phyloP scores from a whole-genome alignment of 495 filamentous ascomycete genomes.

The Hypoxylon intermedium region DNA sequence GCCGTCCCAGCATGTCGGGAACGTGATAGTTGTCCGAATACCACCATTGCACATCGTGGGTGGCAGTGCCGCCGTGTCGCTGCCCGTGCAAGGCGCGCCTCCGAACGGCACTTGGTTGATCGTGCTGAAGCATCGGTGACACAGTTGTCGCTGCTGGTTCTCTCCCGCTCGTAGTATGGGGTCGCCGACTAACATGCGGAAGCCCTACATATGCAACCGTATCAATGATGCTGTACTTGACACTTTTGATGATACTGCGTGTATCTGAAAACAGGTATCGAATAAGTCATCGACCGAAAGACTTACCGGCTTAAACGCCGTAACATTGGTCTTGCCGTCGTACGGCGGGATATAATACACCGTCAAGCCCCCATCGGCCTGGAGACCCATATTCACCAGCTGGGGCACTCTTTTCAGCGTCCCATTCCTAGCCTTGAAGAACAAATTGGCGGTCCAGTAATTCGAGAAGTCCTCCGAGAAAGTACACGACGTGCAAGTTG shows the following conservation, averaged over 20 bases:
- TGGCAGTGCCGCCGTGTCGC: constrained; percentile 34
- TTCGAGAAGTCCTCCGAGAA: constrained; percentile 50
- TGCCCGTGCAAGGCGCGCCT: constrained; percentile 64
- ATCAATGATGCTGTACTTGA: too few species aligned
- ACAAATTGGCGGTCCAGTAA: constrained; percentile 56
- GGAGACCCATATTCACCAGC: constrained; percentile 49
- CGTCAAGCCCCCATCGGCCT: constrained; percentile 53
- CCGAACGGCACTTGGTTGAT: too few species aligned
- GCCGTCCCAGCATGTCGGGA: constrained; percentile 81
- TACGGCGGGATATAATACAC: constrained; percentile 56
- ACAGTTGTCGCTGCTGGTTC: constrained; percentile 54
- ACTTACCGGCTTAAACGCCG: constrained; percentile 41
- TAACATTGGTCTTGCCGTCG: constrained; percentile 48
- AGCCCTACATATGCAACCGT: too few species aligned
- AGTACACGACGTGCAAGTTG: constrained; percentile 49
- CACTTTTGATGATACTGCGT: too few species aligned
- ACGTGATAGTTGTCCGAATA: constrained; percentile 61
- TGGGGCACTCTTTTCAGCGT: constrained; percentile 54
- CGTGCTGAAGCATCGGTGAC: constrained; percentile 69
- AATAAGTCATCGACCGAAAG: too few species aligned
- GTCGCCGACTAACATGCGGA: constrained; percentile 78
- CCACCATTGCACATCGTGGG: constrained; percentile 46
- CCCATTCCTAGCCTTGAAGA: constrained; percentile 52
- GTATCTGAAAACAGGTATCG: too few species aligned
- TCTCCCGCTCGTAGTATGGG: constrained; percentile 56